Conservation (phyloP, 768 basidiomycete genomes). For the Tulasnella sp. region DNA sequence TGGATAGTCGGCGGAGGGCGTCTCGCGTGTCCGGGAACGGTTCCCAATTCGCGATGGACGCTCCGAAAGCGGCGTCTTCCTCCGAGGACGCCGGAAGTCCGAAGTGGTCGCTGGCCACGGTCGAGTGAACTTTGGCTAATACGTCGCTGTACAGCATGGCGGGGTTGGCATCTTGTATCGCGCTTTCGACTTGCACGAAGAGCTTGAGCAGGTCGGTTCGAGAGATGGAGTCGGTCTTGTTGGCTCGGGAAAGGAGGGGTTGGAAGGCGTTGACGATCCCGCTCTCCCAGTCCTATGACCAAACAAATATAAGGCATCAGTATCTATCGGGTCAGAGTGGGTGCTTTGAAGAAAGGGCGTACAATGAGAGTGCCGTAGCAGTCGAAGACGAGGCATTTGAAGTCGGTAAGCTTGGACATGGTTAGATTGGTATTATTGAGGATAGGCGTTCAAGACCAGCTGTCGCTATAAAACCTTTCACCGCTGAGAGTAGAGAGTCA, state of each 20-base stretch:
- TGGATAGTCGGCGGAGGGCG: slow-evolving; percentile 28
- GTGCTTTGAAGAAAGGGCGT: too few relatives aligned
- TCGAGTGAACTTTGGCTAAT: slow-evolving; percentile 17
- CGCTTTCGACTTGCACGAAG: slow-evolving; percentile 26
- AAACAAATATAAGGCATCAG: too few relatives aligned
- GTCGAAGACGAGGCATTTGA: slow-evolving; percentile 66
- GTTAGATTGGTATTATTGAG: neutral
- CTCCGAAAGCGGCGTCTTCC: slow-evolving; percentile 25
- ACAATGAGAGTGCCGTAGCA: slow-evolving; percentile 76
- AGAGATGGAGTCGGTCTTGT: slow-evolving; percentile 42
- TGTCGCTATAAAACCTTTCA: too few relatives aligned
- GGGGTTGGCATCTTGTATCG: slow-evolving; percentile 25
- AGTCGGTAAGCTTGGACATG: slow-evolving; percentile 34
- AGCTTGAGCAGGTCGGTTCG: slow-evolving; percentile 14
- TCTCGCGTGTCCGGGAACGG: slow-evolving; percentile 31
- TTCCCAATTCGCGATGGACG: slow-evolving; percentile 29
- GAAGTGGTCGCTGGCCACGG: slow-evolving; percentile 10
- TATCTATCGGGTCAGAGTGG: too few relatives aligned
- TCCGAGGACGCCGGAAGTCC: neutral
- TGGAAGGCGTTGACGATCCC: slow-evolving; percentile 61
- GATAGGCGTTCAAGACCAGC: neutral
- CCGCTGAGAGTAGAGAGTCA: too few relatives aligned
- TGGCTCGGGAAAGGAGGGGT: slow-evolving; percentile 51
- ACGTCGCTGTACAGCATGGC: slow-evolving; percentile 31
- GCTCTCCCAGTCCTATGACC: slow-evolving; percentile 68